Evolutionary conservation across 2,329 filamentous ascomycete genomes (phyloP).

Genomic region (Trichoderma sp.): DNA sequence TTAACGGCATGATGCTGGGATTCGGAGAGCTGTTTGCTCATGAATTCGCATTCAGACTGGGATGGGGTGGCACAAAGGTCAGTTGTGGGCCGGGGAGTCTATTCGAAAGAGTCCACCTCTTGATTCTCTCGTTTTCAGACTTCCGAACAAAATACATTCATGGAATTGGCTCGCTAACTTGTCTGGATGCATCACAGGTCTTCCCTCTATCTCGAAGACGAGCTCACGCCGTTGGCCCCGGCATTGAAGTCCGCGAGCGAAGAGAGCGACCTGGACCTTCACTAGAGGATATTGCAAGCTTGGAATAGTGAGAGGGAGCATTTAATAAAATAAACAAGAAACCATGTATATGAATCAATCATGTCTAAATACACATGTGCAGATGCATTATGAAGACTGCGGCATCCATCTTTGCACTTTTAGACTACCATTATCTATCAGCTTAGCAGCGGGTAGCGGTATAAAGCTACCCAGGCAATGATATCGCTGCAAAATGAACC

Average conservation of each 20-base stretch:
- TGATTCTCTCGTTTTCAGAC: background rate
- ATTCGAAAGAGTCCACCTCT: conserved; percentile 14
- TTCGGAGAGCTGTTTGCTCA: conserved; percentile 97
- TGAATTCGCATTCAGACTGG: conserved; percentile 88
- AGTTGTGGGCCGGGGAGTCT: background rate
- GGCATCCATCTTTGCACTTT: background rate
- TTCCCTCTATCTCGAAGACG: conserved; percentile 63
- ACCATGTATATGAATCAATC: conserved; percentile 13
- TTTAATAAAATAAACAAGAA: background rate
- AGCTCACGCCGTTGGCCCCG: conserved; percentile 71
- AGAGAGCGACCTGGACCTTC: conserved; percentile 58
- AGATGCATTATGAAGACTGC: background rate
- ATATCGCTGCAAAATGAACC: background rate
- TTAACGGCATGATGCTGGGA: conserved; percentile 97
- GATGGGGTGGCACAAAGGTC: conserved; percentile 94
- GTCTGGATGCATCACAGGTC: conserved; percentile 43
- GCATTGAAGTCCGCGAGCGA: conserved; percentile 76
- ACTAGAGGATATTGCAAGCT: conserved; percentile 65
- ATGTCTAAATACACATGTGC: conserved; percentile 12
- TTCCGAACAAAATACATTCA: background rate
- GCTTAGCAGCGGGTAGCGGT: background rate
- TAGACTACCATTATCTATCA: background rate
- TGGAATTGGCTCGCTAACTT: background rate
- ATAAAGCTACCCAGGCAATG: background rate
- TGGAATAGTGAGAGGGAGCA: conserved; percentile 57